A percentile compares a stretch with the other conserved stretches of the same genome.
phyloP scores from a whole-genome alignment of 2,329 filamentous ascomycete genomes.

The Rhynchosporium graminicola region DNA sequence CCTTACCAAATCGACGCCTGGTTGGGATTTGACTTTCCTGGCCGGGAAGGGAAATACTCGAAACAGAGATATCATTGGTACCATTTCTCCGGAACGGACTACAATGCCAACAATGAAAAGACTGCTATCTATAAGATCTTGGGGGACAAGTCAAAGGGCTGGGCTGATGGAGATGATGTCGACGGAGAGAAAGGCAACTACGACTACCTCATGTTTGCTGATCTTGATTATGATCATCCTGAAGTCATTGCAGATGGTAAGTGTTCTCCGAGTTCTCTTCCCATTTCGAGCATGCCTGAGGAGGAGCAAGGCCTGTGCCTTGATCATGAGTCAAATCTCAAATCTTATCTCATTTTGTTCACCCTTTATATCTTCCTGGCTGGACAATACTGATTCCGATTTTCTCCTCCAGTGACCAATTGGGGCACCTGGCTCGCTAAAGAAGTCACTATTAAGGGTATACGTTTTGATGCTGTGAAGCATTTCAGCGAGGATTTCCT shows the following conservation, averaged over 20 bases:
- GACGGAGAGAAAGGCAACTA: constrained; percentile 65
- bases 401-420: constrained; percentile 47
- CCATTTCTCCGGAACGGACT: constrained; percentile 71
- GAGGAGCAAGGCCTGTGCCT: no score
- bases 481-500: constrained; percentile 71
- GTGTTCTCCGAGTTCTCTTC: no score
- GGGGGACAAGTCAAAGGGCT: constrained; percentile 60
- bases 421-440: constrained; percentile 70
- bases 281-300: no score
- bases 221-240: constrained; percentile 64
- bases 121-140: constrained; percentile 67
- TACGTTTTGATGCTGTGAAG: constrained; percentile 72
- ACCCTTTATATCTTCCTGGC: no score
- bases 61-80: constrained; percentile 64
- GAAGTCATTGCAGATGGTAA: constrained; percentile 60
- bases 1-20: constrained; percentile 66
- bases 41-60: constrained; percentile 60
- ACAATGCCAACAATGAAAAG: constrained; percentile 54
- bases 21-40: constrained; percentile 67
- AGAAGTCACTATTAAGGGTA: constrained; percentile 61
- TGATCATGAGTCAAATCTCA: no score
- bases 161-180: constrained; percentile 61
- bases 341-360: no score
- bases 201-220: constrained; percentile 72
- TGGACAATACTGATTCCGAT: no score